Base-by-base conservation (phyloP, 139 green algal genomes). In the Closterium sp. region DNA sequence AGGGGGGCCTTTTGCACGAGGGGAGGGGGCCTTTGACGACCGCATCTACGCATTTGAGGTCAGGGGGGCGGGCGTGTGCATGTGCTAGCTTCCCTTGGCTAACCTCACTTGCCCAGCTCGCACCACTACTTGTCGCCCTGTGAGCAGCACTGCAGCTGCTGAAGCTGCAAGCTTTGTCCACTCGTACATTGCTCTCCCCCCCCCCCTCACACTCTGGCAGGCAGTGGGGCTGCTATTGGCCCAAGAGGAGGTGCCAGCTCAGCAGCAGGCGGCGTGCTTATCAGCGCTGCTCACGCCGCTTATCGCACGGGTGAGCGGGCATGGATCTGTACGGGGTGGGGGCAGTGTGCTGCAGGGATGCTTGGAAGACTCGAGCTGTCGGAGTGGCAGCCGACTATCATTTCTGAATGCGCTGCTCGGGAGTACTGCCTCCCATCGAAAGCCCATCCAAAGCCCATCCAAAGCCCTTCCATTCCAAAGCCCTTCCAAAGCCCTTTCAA, bases 41-140 rank as follows among this genome's bases (percentile, higher is more conserved):
- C 93, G 92, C 34, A 87, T 94, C 21, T 94, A 94, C 12, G 33
- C 84, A 25, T 94, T 94, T 10, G 92, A 94, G 87, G 91, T 93
- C 16, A 76, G 55, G 2, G 4, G 25, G 4, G 0, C 5, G 55
- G 23, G 55, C 55, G 23, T 16, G 16, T 76, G 55, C 23, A 19
- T 28, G 55, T 76, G 55, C 55, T 76, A 25, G 21, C n/a, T n/a
- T n/a, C n/a, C n/a, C n/a, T n/a, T n/a, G n/a, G n/a, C n/a, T n/a
- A n/a, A n/a, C n/a, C n/a, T n/a, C n/a, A n/a, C n/a, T n/a, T n/a
- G n/a, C n/a, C n/a, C n/a, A n/a, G n/a, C n/a, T n/a, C n/a, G n/a
- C n/a, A n/a, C n/a, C n/a, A n/a, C n/a, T n/a, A n/a, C n/a, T n/a
- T n/a, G n/a, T n/a, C n/a, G n/a, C n/a, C 43, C 43, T 69, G 16